Base-by-base conservation (phyloP, 805 yeast species). In the Lipomyces lipofer region DNA sequence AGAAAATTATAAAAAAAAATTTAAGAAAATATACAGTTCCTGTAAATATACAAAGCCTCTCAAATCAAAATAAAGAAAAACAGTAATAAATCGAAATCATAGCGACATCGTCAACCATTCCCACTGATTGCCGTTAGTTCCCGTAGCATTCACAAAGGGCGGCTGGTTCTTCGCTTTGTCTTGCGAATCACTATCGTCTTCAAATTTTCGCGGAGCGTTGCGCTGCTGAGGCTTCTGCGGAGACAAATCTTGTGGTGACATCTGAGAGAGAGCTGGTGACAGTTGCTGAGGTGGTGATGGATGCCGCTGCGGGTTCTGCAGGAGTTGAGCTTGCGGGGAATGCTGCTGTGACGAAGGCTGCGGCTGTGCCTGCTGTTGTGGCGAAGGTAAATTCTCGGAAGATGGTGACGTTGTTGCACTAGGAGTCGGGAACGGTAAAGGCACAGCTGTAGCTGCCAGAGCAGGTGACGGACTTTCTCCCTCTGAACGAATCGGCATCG, bases 61-160 rank as follows among this genome's bases (percentile, higher is more conserved):
- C 7, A 29, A 43, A 8, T 21, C 12, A 39, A 39, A 10, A 39
- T 3, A 5, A 21, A 19, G 10, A 13, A 13, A 33, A 24, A 9
- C 24, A 39, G 17, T 40, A 22, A 21, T 7, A 40, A 43, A 30
- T 27, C 7, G n/a, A 19, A 25, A 9, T 64, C 52, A 66, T 35
- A 66, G 47, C 4, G 70, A 64, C 70, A 66, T 66, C 8, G 70
- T 65, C 42, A 66, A 54, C 69, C 69, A 66, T 24, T 66, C 69
- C 69, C 69, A 66, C 40, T 66, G 69, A 44, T 61, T 63, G 4
- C 66, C 63, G 27, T 32, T 47, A 9, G 55, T 30, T 8, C 39
- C 36, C n/a, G 51, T 21, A 17, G 51, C 44, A 10, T 45, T 36
- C 2, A 42, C 19, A 29, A 30, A n/a, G 51, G 53, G 24, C 53